A percentile compares a stretch with the other conserved stretches of the same genome.
Conservation (phyloP, 257 asterid genomes). For the Striga asiatica region DNA sequence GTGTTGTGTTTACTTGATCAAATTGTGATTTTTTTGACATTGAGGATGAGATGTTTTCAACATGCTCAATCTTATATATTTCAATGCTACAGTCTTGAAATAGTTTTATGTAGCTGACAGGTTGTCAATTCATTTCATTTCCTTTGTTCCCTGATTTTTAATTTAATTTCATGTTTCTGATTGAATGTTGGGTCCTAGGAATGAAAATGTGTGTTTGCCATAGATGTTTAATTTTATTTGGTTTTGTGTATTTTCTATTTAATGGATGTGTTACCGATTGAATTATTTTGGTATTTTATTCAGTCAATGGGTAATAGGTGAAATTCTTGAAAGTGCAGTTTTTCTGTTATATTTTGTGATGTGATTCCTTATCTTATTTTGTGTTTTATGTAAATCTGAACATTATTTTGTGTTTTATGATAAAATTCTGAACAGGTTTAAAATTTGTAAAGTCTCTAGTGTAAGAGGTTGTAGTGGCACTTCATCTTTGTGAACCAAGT, state of each 20-base stretch:
- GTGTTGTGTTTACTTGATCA: not conserved
- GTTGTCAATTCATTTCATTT: constrained; percentile 19
- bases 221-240: too few relatives aligned
- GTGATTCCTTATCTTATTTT: not conserved
- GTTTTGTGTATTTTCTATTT: too few relatives aligned
- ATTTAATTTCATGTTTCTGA: not conserved
- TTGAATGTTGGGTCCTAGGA: too few relatives aligned
- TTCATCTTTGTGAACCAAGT: not conserved
- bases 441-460: not conserved
- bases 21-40: not conserved
- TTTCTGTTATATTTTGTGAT: not conserved
- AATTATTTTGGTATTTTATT: not conserved
- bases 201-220: too few relatives aligned
- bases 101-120: not conserved
- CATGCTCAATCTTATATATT: not conserved
- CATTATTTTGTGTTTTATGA: not conserved
- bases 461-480: not conserved
- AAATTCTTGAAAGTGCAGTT: not conserved
- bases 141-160: not conserved
- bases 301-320: not conserved
- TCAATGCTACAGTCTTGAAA: too few relatives aligned
- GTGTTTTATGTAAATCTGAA: too few relatives aligned
- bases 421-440: not conserved
- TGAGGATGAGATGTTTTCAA: not conserved
- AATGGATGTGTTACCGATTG: too few relatives aligned